Percentiles rank a stretch among this genome's conserved stretches.
These are phyloP conservation scores for Podosphaera xanthii DNA, from an alignment of 2,329 filamentous ascomycete genomes.

Conservation along the genomic window DNA sequence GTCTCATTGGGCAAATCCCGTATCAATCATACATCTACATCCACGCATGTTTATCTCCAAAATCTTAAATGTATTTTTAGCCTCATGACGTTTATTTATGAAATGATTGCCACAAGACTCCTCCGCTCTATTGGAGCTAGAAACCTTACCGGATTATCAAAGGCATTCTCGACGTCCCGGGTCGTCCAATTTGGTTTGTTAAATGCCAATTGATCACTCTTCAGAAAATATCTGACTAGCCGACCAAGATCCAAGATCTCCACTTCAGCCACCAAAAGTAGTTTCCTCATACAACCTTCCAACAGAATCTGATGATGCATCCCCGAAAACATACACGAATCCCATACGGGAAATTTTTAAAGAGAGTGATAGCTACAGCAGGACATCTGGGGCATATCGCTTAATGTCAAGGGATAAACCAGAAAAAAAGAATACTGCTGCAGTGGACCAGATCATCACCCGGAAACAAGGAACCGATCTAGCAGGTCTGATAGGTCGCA, in stretches of 20 bases:
- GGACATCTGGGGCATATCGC: background rate
- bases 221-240: background rate
- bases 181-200: constrained; percentile 9
- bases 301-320: too few species aligned
- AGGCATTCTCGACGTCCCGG: constrained; percentile 12
- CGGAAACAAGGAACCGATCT: constrained; percentile 21
- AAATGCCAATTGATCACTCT: background rate
- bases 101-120: constrained; percentile 11
- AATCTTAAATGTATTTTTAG: too few species aligned
- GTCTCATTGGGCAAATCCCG: too few species aligned
- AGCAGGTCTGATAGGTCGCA: constrained; percentile 40
- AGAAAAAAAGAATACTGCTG: background rate
- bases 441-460: background rate
- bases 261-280: background rate
- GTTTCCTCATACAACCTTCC: background rate
- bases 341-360: too few species aligned
- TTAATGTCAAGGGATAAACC: background rate
- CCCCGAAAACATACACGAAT: too few species aligned
- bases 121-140: constrained; percentile 12
- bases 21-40: too few species aligned
- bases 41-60: too few species aligned
- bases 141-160: constrained; percentile 4
- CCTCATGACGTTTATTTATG: background rate
- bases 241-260: background rate
- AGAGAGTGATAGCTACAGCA: background rate